Evolutionary conservation across 1,139 yeast species (phyloP).

Genomic region (Scheffersomyces titani): DNA sequence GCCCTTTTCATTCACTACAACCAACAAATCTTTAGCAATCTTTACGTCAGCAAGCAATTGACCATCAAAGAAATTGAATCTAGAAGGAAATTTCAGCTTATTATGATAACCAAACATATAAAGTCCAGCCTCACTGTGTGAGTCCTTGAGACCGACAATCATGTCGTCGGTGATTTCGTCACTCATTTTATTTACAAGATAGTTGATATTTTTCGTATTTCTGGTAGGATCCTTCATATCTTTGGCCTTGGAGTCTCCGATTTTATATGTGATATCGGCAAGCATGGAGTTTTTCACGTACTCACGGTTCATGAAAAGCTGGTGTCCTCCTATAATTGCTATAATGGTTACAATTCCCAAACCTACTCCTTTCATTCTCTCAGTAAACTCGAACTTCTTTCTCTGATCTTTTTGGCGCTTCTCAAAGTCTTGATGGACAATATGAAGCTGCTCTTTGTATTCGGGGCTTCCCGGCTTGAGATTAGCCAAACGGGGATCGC

Average conservation of each 20-base stretch:
- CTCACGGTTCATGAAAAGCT: constrained; percentile 43
- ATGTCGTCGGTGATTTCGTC: constrained; percentile 41
- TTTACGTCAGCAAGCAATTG: constrained; percentile 59
- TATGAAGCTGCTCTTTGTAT: constrained; percentile 33
- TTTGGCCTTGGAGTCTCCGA: constrained; percentile 27
- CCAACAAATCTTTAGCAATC: constrained; percentile 49
- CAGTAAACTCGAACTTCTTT: constrained; percentile 28
- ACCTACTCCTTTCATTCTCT: constrained; percentile 37
- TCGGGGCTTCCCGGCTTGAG: constrained; percentile 39
- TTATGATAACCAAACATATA: constrained; percentile 38
- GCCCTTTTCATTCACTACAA: constrained; percentile 72
- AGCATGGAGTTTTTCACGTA: constrained; percentile 30
- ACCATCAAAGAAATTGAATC: constrained; percentile 67
- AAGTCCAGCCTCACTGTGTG: constrained; percentile 32
- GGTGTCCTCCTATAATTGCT: constrained; percentile 38
- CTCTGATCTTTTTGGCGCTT: constrained; percentile 22
- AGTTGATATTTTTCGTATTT: constrained; percentile 26
- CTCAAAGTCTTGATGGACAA: constrained; percentile 31
- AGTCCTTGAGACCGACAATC: constrained; percentile 23
- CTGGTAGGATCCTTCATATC: constrained; percentile 30
- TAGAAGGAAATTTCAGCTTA: constrained; percentile 52
- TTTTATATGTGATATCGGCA: constrained; percentile 30
- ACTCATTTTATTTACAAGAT: constrained; percentile 24
- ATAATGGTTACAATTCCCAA: constrained; percentile 33
- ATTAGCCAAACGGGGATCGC: constrained; percentile 35